These are phyloP conservation scores for Tagetes patula DNA, from an alignment of 129 eudicot species.

Conservation along the genomic window DNA sequence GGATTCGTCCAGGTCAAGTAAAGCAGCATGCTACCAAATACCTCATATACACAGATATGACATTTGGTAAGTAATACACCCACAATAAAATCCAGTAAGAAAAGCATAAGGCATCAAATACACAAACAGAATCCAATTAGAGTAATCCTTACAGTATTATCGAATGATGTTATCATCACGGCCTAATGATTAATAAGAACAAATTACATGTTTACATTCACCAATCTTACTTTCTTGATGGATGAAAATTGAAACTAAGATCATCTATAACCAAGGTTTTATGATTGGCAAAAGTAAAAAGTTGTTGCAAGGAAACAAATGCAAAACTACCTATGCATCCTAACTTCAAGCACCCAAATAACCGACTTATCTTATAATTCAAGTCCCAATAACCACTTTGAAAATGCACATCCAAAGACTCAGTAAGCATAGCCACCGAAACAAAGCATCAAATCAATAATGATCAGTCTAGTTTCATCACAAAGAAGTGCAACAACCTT, in stretches of 20 bases:
- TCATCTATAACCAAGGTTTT: not conserved
- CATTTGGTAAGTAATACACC: constrained; percentile 4
- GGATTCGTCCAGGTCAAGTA: constrained; percentile 62
- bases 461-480: constrained; percentile 4
- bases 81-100: constrained; percentile 7
- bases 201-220: not conserved
- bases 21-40: constrained; percentile 79
- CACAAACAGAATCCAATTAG: not conserved
- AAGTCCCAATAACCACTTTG: not conserved
- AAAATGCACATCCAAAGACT: not conserved
- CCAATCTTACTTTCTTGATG: constrained; percentile 19
- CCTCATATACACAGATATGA: constrained; percentile 26
- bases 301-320: not conserved
- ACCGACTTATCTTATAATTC: not conserved
- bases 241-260: not conserved
- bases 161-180: constrained; percentile 6
- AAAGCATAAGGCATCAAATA: constrained; percentile 7
- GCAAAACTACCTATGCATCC: not conserved
- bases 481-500: constrained; percentile 4
- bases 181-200: not conserved
- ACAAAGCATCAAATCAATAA: constrained; percentile 1
- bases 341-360: not conserved
- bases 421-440: constrained; percentile 3
- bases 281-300: not conserved
- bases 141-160: not conserved